Base-by-base conservation (phyloP, 257 asterid species). In the Mentha longifolia region DNA sequence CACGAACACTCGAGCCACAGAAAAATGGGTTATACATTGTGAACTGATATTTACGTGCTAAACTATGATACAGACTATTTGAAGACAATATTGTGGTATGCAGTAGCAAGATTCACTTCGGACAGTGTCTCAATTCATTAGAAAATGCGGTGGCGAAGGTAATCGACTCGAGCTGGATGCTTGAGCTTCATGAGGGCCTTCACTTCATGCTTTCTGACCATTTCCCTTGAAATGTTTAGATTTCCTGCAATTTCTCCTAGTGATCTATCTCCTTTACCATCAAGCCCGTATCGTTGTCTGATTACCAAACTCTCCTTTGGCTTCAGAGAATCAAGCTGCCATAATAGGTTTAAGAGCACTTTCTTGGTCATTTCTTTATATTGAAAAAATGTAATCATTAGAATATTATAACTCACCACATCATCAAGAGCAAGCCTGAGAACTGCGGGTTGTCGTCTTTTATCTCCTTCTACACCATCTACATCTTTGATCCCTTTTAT, bases 181-280 rank as follows among this genome's bases (percentile, higher is more conserved):
- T 91, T 94, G 85, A 94, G 97, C 83, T 94, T 94, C 99, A 94
- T 91, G 51, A 94, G 84, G 72, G 97, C 98, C 88, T 94, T 94
- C 54, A 92, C 85, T 80, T 85, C 97, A 73, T 94, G 96, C 83
- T 94, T 94, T 41, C 98, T 66, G 11, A 91, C 99, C 99, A 91
- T 94, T 81, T 94, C 99, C 73, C 99, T 77, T 0, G 99, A 91
- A 55, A 94, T 91, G 67, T 91, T 94, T 35, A 94, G 79, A 75
- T 94, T 94, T 41, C 97, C 97, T 1, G 96, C 99, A 33, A 94
- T 91, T 79, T 94, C 98, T 61, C 99, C 99, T 1, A 94, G 89
- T 16, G 99, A 87, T 77, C 97, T 77, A 65, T 88, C 93, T 72
- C 97, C 99, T 85, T 74, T 89, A 9, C 99, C 96, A 54, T 94